phyloP scores from a whole-genome alignment of 345 rosid genomes.

The Boechera retrofracta region DNA sequence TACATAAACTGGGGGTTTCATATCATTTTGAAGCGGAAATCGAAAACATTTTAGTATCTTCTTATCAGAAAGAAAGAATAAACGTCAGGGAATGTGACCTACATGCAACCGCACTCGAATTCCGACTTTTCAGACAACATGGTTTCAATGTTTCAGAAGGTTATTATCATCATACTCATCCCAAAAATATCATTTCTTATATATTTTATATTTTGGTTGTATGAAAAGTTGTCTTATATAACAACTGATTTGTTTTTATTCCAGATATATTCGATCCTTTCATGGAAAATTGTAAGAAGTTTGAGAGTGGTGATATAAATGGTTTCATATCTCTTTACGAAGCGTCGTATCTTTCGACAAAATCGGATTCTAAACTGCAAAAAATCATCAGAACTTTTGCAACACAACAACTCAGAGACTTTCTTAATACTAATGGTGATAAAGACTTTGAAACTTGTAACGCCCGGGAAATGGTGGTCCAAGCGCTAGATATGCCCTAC shows the following conservation, averaged over 20 bases:
- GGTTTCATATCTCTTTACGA: slow-evolving; percentile 52
- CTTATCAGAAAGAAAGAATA: slow-evolving; percentile 7
- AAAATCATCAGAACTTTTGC: slow-evolving; percentile 49
- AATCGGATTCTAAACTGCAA: slow-evolving; percentile 47
- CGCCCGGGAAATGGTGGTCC: slow-evolving; percentile 30
- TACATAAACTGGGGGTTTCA: slow-evolving; percentile 46
- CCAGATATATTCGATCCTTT: slow-evolving; percentile 36
- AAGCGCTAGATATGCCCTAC: slow-evolving; percentile 37
- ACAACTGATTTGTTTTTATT: neutral
- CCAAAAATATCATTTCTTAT: neutral
- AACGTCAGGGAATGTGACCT: slow-evolving; percentile 18
- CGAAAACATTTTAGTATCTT: slow-evolving; percentile 24
- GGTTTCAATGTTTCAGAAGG: slow-evolving; percentile 46
- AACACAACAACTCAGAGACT: slow-evolving; percentile 28
- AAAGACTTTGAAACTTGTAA: neutral
- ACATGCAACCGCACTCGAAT: slow-evolving; percentile 41
- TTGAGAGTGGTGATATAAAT: slow-evolving; percentile 9
- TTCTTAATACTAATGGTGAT: neutral
- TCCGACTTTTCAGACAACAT: slow-evolving; percentile 48
- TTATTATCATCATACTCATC: neutral
- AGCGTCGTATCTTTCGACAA: slow-evolving; percentile 44
- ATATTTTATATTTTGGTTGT: neutral
- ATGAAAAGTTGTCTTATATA: neutral
- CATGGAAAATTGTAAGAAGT: slow-evolving; percentile 34
- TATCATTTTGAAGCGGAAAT: slow-evolving; percentile 57